Evolutionary conservation across 371 early-diverging fungal genomes (phyloP).

Genomic region (Lichtheimia hyalospora): DNA sequence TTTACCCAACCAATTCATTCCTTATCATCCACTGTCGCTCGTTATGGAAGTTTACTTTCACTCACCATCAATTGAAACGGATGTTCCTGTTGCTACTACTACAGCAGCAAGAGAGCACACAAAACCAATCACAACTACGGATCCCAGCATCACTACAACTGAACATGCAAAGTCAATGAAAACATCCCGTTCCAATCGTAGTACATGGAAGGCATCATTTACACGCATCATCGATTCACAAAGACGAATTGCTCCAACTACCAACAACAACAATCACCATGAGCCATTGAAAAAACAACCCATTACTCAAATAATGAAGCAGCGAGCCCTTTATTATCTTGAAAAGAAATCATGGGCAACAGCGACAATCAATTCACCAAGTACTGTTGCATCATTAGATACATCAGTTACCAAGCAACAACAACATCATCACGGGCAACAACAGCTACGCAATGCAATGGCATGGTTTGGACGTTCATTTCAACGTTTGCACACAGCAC

Average conservation of each 20-base stretch:
- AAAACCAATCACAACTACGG: too few relatives aligned
- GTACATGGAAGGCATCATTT: too few relatives aligned
- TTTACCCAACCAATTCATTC: not conserved
- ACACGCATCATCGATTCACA: too few relatives aligned
- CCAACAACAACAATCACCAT: not conserved
- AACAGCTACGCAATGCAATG: conserved; percentile 6
- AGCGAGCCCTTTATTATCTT: too few relatives aligned
- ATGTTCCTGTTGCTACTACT: not conserved
- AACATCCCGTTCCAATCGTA: too few relatives aligned
- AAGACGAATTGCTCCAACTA: not conserved
- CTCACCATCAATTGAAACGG: not conserved
- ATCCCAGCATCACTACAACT: too few relatives aligned
- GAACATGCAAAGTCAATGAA: too few relatives aligned
- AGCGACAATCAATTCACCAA: not conserved
- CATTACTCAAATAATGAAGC: too few relatives aligned
- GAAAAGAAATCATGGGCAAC: not conserved
- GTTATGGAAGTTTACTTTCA: conserved; percentile 6
- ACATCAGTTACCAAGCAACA: not conserved
- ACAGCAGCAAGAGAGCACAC: not conserved
- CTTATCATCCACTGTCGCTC: not conserved
- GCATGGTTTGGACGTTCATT: conserved; percentile 6
- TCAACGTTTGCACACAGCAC: not conserved
- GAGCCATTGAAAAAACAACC: too few relatives aligned
- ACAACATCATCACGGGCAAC: not conserved
- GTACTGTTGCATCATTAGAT: not conserved